Percentiles rank a stretch among this genome's conserved stretches.
phyloP scores from a whole-genome alignment of 768 basidiomycete species.

The Roridomyces roridus region DNA sequence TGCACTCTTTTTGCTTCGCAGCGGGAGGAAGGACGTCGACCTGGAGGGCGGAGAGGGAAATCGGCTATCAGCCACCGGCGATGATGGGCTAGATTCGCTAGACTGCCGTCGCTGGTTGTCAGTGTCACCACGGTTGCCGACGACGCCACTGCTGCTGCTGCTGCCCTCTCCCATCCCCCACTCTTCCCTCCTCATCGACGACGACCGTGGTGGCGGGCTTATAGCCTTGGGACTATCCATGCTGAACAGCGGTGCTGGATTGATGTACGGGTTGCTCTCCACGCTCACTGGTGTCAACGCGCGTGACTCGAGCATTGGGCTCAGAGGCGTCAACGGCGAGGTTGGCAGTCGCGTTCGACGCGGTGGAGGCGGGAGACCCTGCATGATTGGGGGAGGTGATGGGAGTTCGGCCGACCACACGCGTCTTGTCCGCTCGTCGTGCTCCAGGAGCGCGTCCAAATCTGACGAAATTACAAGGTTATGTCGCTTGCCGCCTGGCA shows the following conservation, averaged over 20 bases:
- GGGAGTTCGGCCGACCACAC: not conserved
- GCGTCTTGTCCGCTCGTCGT: slow-evolving; percentile 56
- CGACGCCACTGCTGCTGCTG: not conserved
- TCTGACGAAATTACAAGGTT: slow-evolving; percentile 62
- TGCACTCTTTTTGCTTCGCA: not conserved
- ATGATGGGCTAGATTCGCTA: not conserved
- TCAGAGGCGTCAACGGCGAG: slow-evolving; percentile 10
- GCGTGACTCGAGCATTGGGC: slow-evolving; percentile 8
- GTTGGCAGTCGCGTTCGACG: slow-evolving; percentile 20
- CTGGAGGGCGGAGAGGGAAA: not conserved
- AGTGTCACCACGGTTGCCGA: not conserved
- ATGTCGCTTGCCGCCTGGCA: not conserved
- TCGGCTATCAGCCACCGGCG: slow-evolving; percentile 18
- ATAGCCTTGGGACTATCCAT: slow-evolving; percentile 23
- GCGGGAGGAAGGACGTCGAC: not conserved
- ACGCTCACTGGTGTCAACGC: slow-evolving; percentile 14
- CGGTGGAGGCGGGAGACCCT: slow-evolving; percentile 41
- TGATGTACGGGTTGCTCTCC: slow-evolving; percentile 51
- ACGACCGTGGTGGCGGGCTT: slow-evolving; percentile 18
- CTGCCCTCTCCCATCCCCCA: not conserved
- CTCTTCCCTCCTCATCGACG: slow-evolving; percentile 12
- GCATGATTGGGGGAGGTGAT: slow-evolving; percentile 2
- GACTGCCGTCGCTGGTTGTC: not conserved
- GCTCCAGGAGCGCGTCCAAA: slow-evolving; percentile 63
- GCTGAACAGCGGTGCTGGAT: slow-evolving; percentile 47